These are phyloP conservation scores for Malassezia sympodialis DNA, from an alignment of 1,284 basidiomycete genomes.

Conservation along the genomic window DNA sequence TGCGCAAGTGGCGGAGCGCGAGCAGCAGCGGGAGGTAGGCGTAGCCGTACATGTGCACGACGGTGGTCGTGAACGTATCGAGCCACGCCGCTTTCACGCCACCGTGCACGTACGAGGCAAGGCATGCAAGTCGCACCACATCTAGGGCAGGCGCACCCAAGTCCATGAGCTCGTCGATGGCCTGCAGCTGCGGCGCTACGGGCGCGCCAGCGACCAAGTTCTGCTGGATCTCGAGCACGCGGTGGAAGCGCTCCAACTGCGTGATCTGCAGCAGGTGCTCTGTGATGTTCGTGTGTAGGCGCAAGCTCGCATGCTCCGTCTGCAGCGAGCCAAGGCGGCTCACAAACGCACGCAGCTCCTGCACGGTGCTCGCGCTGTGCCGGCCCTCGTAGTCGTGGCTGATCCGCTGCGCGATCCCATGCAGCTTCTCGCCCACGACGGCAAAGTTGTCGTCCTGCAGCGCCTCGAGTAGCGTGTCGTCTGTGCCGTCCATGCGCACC, in stretches of 20 bases:
- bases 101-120: slow-evolving; percentile 70
- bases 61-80: slow-evolving; percentile 79
- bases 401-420: slow-evolving; percentile 67
- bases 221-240: slow-evolving; percentile 87
- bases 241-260: slow-evolving; percentile 69
- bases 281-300: slow-evolving; percentile 83
- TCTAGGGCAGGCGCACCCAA: slow-evolving; percentile 26
- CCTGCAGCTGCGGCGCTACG: slow-evolving; percentile 25
- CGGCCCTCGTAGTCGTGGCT: slow-evolving; percentile 81
- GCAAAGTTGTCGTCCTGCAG: slow-evolving; percentile 88
- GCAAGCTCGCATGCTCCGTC: slow-evolving; percentile 74
- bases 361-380: slow-evolving; percentile 75
- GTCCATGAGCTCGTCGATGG: slow-evolving; percentile 38
- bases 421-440: slow-evolving; percentile 73
- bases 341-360: slow-evolving; percentile 87
- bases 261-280: slow-evolving; percentile 78
- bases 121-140: slow-evolving; percentile 64
- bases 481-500: slow-evolving; percentile 64
- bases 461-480: slow-evolving; percentile 73
- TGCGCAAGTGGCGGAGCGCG: slow-evolving; percentile 62
- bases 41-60: slow-evolving; percentile 92
- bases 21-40: slow-evolving; percentile 74
- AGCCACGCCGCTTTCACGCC: slow-evolving; percentile 78
- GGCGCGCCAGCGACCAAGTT: slow-evolving; percentile 65
- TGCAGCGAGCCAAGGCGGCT: slow-evolving; percentile 84